These are phyloP conservation scores for Coemansia sp. DNA, from an alignment of 192 early-diverging fungal species.

Conservation along the genomic window DNA sequence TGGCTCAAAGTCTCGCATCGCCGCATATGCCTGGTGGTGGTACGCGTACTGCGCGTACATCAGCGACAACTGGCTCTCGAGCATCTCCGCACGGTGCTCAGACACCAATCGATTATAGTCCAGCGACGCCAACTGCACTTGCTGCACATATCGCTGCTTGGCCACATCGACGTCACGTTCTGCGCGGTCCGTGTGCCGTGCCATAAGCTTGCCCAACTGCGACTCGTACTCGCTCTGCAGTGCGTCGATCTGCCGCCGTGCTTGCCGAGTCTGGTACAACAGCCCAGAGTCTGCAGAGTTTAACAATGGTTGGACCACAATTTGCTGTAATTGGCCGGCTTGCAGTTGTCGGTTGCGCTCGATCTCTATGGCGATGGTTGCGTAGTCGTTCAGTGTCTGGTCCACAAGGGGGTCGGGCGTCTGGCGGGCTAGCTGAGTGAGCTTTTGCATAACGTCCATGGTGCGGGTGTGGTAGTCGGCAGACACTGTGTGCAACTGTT, in stretches of 20 bases:
- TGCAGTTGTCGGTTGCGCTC: conserved; percentile 47
- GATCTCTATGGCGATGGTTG: conserved; percentile 32
- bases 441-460: conserved; percentile 16
- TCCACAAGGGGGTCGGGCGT: conserved; percentile 13
- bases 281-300: conserved; percentile 61
- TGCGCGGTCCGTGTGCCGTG: conserved; percentile 28
- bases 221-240: conserved; percentile 46
- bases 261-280: conserved; percentile 23
- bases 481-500: conserved; percentile 21
- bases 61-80: conserved; percentile 56
- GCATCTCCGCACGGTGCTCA: conserved; percentile 72
- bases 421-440: conserved; percentile 13
- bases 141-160: conserved; percentile 60
- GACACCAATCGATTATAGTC: conserved; percentile 74
- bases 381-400: conserved; percentile 17
- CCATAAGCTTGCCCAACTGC: conserved; percentile 35
- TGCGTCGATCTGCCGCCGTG: conserved; percentile 17
- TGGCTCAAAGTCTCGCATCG: conserved; percentile 76
- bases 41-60: conserved; percentile 83
- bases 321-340: conserved; percentile 62
- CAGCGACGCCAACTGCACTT: conserved; percentile 62
- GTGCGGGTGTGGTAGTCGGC: conserved; percentile 20
- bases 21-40: conserved; percentile 80
- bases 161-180: conserved; percentile 60
- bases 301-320: conserved; percentile 71